Evolutionary conservation across 805 yeast genomes (phyloP).

Genomic region (Scheffersomyces lignosus): DNA sequence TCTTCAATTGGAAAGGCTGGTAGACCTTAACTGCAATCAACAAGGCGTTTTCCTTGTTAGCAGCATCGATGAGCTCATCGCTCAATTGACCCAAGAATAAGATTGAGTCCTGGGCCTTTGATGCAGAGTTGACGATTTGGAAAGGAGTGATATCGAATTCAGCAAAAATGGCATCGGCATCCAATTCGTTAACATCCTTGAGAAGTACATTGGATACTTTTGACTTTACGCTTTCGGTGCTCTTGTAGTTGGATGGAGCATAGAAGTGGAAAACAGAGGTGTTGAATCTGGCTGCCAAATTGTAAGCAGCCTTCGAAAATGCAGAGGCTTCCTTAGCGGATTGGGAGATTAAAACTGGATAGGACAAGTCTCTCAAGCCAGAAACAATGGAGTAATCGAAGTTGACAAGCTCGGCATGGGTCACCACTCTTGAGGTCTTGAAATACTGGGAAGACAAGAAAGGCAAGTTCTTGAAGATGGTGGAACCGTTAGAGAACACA

Average conservation of each 20-base stretch:
- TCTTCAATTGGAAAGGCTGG: slow-evolving; percentile 68
- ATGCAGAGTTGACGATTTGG: slow-evolving; percentile 24
- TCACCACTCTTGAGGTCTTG: slow-evolving; percentile 46
- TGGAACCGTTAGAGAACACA: slow-evolving; percentile 52
- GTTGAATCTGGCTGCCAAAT: slow-evolving; percentile 48
- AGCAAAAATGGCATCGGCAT: slow-evolving; percentile 22
- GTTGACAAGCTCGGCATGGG: slow-evolving; percentile 58
- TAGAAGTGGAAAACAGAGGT: slow-evolving; percentile 76
- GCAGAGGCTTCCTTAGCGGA: slow-evolving; percentile 51
- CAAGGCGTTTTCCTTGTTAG: slow-evolving; percentile 39
- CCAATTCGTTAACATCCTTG: slow-evolving; percentile 13
- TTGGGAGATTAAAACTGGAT: slow-evolving; percentile 68
- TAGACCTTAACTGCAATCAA: slow-evolving; percentile 61
- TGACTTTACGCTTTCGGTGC: slow-evolving; percentile 11
- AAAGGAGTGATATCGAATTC: slow-evolving; percentile 30
- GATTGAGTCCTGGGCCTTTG: slow-evolving; percentile 48
- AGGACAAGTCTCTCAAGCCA: slow-evolving; percentile 70
- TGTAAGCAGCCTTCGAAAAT: slow-evolving; percentile 58
- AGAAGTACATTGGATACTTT: slow-evolving; percentile 13
- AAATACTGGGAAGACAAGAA: slow-evolving; percentile 44
- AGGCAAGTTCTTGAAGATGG: slow-evolving; percentile 62
- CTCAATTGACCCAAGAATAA: slow-evolving; percentile 64
- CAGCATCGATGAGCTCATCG: slow-evolving; percentile 42
- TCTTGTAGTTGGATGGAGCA: slow-evolving; percentile 24
- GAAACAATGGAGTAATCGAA: slow-evolving; percentile 70